Evolutionary conservation across 345 rosid genomes (phyloP).

Genomic region (Citrus hindsii): DNA sequence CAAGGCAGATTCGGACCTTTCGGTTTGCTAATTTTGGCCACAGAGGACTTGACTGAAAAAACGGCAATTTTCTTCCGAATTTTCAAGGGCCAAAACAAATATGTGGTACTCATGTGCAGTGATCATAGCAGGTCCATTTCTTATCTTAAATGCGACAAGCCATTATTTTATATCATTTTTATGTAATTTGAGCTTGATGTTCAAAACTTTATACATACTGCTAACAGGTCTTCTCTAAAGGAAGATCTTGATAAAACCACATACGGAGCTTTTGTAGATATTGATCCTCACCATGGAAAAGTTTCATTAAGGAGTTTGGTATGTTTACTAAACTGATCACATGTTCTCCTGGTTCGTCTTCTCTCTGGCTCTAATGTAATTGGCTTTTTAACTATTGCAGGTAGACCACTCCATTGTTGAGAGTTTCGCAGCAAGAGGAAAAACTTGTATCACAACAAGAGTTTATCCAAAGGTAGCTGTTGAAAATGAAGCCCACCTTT

Average conservation of each 20-base stretch:
- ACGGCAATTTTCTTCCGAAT: constrained; percentile 63
- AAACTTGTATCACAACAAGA: constrained; percentile 52
- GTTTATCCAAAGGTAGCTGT: constrained; percentile 51
- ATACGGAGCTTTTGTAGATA: constrained; percentile 39
- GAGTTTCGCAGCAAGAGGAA: constrained; percentile 57
- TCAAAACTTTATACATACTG: not conserved
- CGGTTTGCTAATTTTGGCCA: constrained; percentile 56
- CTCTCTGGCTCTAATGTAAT: not conserved
- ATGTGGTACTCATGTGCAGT: constrained; percentile 54
- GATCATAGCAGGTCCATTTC: constrained; percentile 45
- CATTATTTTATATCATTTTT: not conserved
- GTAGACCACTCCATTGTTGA: constrained; percentile 49
- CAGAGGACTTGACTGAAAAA: constrained; percentile 47
- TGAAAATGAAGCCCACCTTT: constrained; percentile 33
- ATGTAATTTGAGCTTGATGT: not conserved
- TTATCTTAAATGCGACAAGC: not conserved
- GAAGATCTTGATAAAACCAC: constrained; percentile 26
- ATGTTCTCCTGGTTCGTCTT: not conserved
- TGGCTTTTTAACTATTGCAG: constrained; percentile 18
- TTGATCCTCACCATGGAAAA: constrained; percentile 40
- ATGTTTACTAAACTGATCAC: constrained; percentile 1
- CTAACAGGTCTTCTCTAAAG: constrained; percentile 47
- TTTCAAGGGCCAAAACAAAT: constrained; percentile 30
- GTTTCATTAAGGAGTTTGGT: constrained; percentile 59
- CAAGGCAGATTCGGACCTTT: constrained; percentile 56